Evolutionary conservation across 2,329 filamentous ascomycete species (phyloP), one percentile per base, ranked within the genome.

Genomic region (Thelonectria blattea): DNA sequence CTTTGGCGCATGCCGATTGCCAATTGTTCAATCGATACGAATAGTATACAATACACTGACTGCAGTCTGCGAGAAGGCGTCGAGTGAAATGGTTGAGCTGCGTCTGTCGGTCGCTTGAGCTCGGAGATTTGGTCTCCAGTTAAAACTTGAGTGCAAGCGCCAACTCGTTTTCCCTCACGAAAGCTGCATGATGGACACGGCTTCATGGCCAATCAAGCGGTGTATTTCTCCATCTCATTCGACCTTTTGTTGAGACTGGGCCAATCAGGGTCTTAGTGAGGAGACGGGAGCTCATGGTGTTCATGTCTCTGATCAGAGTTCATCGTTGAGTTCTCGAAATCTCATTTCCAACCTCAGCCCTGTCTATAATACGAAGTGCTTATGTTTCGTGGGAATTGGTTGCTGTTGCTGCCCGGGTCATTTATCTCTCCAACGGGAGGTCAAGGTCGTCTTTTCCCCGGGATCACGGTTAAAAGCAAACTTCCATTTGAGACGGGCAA

Each of bases 51-150:
- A n/a, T n/a, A n/a, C 22, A 24, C 6, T 4, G 6, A 24, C 22
- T 24, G 22, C 22, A 6, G 22, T 6, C 22, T 4, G 22, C 20
- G 37, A 37, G 22, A 43, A 10, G 4, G n/a, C 22, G 20, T 12
- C 27, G n/a, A 27, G 34, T n/a, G 43, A 32, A 43, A 45, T 41
- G 34, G 32, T 27, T 52, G n/a, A 52, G 45, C 22, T 39, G 45
- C 18, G 54, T 54, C 18, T 43, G 50, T 52, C 57, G 46, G 47
- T 52, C 58, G 45, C 53, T 68, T 59, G 62, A 59, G 46, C 56
- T 63, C 68, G 68, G 68, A 70, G 48, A 70, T 70, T 70, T 70
- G 68, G 55, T 47, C 59, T 47, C 62, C 62, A 54, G 67, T 61
- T 60, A 58, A 61, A 46, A 43, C 58, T 61, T 24, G 63, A 24